phyloP scores from a whole-genome alignment of 805 yeast genomes.

The Yamadazyma scolyti region DNA sequence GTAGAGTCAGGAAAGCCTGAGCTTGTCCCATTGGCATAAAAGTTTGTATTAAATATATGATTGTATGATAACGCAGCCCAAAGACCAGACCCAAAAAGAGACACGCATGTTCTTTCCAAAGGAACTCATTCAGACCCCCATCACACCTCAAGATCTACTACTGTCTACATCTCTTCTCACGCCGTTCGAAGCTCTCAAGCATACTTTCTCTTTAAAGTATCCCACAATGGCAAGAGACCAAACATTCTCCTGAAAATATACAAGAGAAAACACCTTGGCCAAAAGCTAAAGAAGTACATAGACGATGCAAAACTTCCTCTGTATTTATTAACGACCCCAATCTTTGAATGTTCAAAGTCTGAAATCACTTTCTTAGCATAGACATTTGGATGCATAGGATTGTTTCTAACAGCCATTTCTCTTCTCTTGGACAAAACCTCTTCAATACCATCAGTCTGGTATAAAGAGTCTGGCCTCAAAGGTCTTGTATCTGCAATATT shows the following conservation, averaged over 20 bases:
- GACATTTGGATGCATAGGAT: conserved; percentile 56
- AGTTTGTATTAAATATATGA: too few species aligned
- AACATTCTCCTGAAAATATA: conserved; percentile 33
- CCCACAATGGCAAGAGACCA: conserved; percentile 23
- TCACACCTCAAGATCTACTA: too few species aligned
- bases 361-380: conserved; percentile 56
- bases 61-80: too few species aligned
- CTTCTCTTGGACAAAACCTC: conserved; percentile 49
- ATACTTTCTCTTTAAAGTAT: conserved; percentile 3
- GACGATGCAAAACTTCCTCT: conserved; percentile 49
- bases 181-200: too few species aligned
- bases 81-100: too few species aligned
- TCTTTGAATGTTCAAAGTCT: conserved; percentile 37
- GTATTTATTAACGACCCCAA: conserved; percentile 44
- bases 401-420: conserved; percentile 54
- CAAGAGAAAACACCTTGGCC: conserved; percentile 50
- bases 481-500: conserved; percentile 65
- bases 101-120: too few species aligned
- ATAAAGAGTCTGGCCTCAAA: conserved; percentile 54
- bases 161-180: too few species aligned
- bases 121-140: too few species aligned
- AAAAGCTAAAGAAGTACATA: conserved; percentile 27
- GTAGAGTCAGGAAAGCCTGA: conserved; percentile 26
- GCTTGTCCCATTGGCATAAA: too few species aligned
- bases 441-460: conserved; percentile 47